Base-by-base conservation (phyloP, 352 stramenopile species). In the Phytophthora fragariaefolia region DNA sequence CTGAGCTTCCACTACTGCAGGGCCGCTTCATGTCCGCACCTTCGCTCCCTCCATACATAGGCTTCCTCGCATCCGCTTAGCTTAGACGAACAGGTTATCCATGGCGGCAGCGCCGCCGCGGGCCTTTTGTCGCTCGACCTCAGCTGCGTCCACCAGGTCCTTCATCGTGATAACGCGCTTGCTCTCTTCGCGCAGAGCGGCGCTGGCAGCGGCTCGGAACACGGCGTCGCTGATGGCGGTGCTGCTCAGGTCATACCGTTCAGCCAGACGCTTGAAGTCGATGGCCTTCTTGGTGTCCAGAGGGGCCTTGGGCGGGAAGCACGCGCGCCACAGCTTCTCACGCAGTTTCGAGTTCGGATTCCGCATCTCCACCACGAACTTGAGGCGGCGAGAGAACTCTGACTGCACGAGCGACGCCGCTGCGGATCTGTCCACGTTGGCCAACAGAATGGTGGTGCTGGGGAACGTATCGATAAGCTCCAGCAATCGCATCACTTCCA, bases 281-380 rank as follows among this genome's bases (percentile, higher is more conserved):
- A 93, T 66, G 22, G 58, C 64, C 30, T 73, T 72, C 36, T 76
- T 78, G 10, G 66, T 66, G 58, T 83, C 87, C 38, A 95, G 38
- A 28, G 87, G 85, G 27, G 87, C 87, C 58, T 79, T 88, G 17
- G 75, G 53, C 22, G 87, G 85, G 66, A 95, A 92, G 70, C 85
- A 92, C n/a, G 83, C 76, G 17, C 69, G 73, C 87, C 87, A 95
- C 43, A 95, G 66, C 58, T 88, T 76, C 55, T 86, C 81, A 24
- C 87, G 85, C 58, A 95, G 71, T 66, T 79, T 80, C 8, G 83
- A 64, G 67, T 86, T 93, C 26, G 87, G 87, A 52, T 86, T 85
- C 26, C 83, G 80, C 85, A 95, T 92, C 74, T 95, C 85, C 30
- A 95, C 77, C n/a, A 95, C 66, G 60, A 95, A 95, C 69, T 93